Evolutionary conservation across 2,329 filamentous ascomycete species (phyloP), one percentile per base, ranked within the genome.

Genomic region (Cladophialophora psammophila): DNA sequence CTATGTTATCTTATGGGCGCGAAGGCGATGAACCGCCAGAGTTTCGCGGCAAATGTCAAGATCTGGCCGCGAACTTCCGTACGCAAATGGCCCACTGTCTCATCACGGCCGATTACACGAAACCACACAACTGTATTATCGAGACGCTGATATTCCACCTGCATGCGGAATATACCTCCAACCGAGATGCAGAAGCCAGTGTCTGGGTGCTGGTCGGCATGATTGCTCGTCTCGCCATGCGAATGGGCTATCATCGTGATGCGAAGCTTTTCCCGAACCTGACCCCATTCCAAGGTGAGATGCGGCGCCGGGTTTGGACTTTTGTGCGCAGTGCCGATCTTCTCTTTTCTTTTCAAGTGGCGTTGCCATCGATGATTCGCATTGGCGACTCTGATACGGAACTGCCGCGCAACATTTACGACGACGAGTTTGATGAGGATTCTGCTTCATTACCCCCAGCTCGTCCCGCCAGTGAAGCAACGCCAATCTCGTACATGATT

Each of bases 331-430:
- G 89, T 73, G 82, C 90, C 55, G 90, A 91, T 73, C 76, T 88
- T 2, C 76, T 91, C 3, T 87, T 89, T 32, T 86, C 87, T 1
- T 90, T 90, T 73, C 88, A 91, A 73, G 83, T 90, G 67, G 89
- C 89, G 1, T 79, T 92, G 62, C 90, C 90, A 2, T 84, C 84
- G 73, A 89, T 91, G 86, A 81, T 90, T 53, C 83, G 87, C 64
- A 81, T 84, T 31, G 85, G 88, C 40, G 88, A 90, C 67, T 86
- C 84, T 55, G 90, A 91, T 73, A 89, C 87, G 0, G 78, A 82
- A 1, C 76, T 87, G 20, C 89, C 89, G 15, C 80, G 82, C 36
- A 91, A 91, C 75, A 75, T 91, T 36, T 81, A 86, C 60, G 89
- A 92, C 74, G 85, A 87, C 36, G 89, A 91, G 73, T 89, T 91